Conservation (phyloP, 768 basidiomycete genomes). For the Myochromella boudieri region DNA sequence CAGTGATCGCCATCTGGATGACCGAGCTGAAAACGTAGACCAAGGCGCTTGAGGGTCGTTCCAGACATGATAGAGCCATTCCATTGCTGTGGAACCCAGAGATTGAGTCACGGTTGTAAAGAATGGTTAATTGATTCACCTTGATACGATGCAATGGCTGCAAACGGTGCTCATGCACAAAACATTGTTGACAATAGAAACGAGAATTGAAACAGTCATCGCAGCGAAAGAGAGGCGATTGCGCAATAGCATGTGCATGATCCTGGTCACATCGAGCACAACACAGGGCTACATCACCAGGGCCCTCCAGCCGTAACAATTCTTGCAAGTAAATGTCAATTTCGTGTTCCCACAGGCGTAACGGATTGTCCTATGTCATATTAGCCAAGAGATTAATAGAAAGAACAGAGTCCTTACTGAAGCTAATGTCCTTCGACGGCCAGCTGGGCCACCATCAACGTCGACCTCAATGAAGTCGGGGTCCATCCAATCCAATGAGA, state of each 20-base stretch:
- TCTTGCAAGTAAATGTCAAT: not conserved
- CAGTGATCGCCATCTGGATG: conserved; percentile 18
- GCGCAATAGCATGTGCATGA: not conserved
- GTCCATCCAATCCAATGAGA: conserved; percentile 1
- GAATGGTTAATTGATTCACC: too few species aligned
- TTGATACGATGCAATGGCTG: conserved; percentile 3
- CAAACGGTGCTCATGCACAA: not conserved
- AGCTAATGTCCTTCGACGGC: not conserved
- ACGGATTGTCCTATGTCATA: not conserved
- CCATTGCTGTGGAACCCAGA: not conserved
- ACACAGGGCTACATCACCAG: not conserved
- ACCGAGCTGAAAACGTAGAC: conserved; percentile 18
- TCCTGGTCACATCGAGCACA: not conserved
- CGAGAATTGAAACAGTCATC: not conserved
- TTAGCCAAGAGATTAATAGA: not conserved
- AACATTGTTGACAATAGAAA: conserved; percentile 1
- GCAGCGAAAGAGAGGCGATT: not conserved
- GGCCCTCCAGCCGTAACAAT: not conserved
- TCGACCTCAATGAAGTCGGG: not conserved
- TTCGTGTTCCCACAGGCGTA: not conserved
- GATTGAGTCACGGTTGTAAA: not conserved
- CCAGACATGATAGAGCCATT: not conserved
- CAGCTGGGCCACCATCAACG: not conserved
- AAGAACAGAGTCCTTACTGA: not conserved
- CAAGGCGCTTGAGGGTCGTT: not conserved